These are phyloP conservation scores for Coemansia sp. DNA, from an alignment of 192 early-diverging fungal genomes.

Conservation along the genomic window DNA sequence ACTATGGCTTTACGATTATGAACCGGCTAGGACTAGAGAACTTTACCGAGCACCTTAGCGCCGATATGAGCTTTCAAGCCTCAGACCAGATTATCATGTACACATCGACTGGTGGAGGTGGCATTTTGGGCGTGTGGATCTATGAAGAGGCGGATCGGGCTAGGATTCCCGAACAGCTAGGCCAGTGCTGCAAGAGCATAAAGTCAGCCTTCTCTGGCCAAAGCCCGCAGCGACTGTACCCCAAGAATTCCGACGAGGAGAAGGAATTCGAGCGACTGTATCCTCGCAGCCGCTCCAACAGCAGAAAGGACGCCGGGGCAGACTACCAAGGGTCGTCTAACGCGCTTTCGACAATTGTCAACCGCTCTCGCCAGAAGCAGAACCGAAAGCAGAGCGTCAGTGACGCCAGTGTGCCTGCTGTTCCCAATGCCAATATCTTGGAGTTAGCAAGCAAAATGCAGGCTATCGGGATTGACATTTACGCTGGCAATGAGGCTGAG, in stretches of 20 bases:
- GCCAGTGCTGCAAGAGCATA: conserved; percentile 32
- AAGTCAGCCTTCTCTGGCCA: conserved; percentile 20
- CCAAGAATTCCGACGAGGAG: conserved; percentile 37
- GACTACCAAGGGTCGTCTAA: conserved; percentile 7
- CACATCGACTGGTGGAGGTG: conserved; percentile 30
- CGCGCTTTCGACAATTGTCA: conserved; percentile 23
- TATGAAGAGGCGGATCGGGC: conserved; percentile 44
- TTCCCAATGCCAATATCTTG: background rate
- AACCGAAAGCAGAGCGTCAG: conserved; percentile 9
- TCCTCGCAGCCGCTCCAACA: conserved; percentile 50
- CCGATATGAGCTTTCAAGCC: conserved; percentile 75
- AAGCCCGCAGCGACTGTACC: conserved; percentile 36
- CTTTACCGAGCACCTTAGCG: conserved; percentile 62
- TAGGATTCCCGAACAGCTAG: conserved; percentile 42
- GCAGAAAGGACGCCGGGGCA: conserved; percentile 19
- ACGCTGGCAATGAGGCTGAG: background rate
- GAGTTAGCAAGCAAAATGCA: conserved; percentile 45
- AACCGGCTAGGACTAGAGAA: conserved; percentile 86
- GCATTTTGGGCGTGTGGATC: conserved; percentile 47
- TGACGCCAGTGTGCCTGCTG: background rate
- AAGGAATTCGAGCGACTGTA: conserved; percentile 39
- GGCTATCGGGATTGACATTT: conserved; percentile 39
- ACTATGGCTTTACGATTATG: conserved; percentile 81
- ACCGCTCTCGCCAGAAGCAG: conserved; percentile 32
- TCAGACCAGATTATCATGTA: conserved; percentile 87